These are phyloP conservation scores for Echria macrotheca DNA, from an alignment of 495 filamentous ascomycete species.

Conservation along the genomic window DNA sequence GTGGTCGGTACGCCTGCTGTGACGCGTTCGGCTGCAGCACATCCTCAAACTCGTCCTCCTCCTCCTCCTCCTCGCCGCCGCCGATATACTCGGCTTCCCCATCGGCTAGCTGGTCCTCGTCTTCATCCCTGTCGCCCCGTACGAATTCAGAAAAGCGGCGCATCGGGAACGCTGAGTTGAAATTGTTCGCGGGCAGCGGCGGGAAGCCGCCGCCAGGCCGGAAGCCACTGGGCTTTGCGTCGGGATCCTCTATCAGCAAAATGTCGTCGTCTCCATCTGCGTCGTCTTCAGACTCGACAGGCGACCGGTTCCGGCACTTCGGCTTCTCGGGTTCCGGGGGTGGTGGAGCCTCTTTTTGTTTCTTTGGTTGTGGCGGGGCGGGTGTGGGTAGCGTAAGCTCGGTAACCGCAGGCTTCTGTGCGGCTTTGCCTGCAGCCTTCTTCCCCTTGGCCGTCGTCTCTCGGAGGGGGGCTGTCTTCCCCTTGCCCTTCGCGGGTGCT, in stretches of 20 bases:
- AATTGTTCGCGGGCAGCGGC: constrained; percentile 20
- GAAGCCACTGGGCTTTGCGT: constrained; percentile 23
- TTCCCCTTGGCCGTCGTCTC: constrained; percentile 3
- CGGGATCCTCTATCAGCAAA: constrained; percentile 44
- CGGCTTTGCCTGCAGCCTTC: constrained; percentile 7
- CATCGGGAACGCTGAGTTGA: constrained; percentile 30
- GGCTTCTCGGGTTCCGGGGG: constrained; percentile 19
- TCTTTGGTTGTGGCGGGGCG: not conserved
- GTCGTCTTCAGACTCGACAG: constrained; percentile 31
- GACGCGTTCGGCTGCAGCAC: constrained; percentile 16
- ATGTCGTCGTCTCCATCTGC: constrained; percentile 42
- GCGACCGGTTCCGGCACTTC: constrained; percentile 17
- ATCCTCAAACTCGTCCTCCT: constrained; percentile 15
- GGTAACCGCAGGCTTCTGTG: constrained; percentile 16
- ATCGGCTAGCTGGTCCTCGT: constrained; percentile 29
- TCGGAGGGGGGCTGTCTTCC: too few relatives aligned
- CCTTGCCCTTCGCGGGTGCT: constrained; percentile 21
- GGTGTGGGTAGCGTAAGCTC: constrained; percentile 22
- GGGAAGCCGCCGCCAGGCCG: too few relatives aligned
- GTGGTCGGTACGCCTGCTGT: constrained; percentile 25
- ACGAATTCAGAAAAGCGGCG: constrained; percentile 40
- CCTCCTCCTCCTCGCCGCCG: constrained; percentile 18
- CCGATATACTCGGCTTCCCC: constrained; percentile 26
- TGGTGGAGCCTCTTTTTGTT: constrained; percentile 8
- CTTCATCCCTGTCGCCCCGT: constrained; percentile 32